Evolutionary conservation across 164 flowering plant genomes (phyloP), one percentile per base, ranked within the genome.

Genomic region (Hamamelis virginiana): DNA sequence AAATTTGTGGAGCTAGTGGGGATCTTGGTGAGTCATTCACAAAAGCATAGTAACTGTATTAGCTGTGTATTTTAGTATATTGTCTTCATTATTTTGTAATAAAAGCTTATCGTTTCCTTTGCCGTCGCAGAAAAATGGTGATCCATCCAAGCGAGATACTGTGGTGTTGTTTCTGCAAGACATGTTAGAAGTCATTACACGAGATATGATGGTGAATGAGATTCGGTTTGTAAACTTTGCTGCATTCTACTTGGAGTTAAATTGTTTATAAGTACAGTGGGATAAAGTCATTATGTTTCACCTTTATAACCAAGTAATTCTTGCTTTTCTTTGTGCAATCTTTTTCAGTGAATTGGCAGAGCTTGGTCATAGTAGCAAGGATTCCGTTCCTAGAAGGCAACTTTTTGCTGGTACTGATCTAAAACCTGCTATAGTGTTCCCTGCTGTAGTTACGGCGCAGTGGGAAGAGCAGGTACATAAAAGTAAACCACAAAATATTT

Each of bases 131-230:
- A 91, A 87, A 91, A 94, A 87, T 57, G 83, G 83, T 38, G 89
- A 89, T 76, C 80, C 85, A 65, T 72, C 85, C 45, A 89, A 83
- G 77, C 74, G 78, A 65, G 89, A 84, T 74, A 67, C 71, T 63
- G 90, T 96, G 59, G 99, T 93, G 46, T 61, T 96, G 38, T 70
- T 91, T 69, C 81, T 96, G 71, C 98, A 91, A 80, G 99, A 96
- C 79, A 96, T 96, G 97, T 73, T 93, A 71, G 99, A 96, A 85
- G 95, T 96, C 15, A 92, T 93, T 48, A 90, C 97, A 12, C 89
- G 98, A 65, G 99, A 96, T 77, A 93, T 96, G 97, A 93, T 93
- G 97, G 94, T 90, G 81, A 93, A 89, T 78, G 97, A 96, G 75
- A 89, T 76, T 67, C 87, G 94, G 98, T 93, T 70, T 48, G 94